Base-by-base conservation (phyloP, 2,329 filamentous ascomycete species). In the Coniella lustricola region DNA sequence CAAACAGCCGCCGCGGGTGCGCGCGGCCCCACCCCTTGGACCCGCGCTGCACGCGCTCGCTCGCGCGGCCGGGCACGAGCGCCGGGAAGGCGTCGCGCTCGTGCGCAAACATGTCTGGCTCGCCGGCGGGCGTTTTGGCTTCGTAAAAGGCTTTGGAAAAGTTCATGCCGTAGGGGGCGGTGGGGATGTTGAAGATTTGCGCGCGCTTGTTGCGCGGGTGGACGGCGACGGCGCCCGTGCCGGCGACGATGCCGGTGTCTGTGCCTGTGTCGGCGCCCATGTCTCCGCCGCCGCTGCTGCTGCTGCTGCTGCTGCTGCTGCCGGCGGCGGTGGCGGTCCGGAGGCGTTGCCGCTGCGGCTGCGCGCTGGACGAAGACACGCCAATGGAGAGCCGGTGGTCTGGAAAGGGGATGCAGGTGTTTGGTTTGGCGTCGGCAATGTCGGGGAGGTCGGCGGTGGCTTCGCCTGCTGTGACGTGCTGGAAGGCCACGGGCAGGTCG, bases 341-440 rank as follows among this genome's bases (percentile, higher is more conserved):
- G 2, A 34, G 29, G 7, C 3, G 16, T 9, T 13, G 8, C 3
- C 8, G 7, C 7, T 40, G 17, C 7, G n/a, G 42, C 32, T 31
- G 18, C 16, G 46, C 14, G 10, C 45, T 49, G 10, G 25, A 29
- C 8, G 58, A 56, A 2, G 72, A 71, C 3, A 74, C 57, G 4
- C 71, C 62, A 3, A 64, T 35, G n/a, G 67, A 60, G 0, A 74
- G 60, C 0, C 84, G 72, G 58, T 93, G 87, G 57, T 91, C 85
- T 0, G 87, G 87, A 50, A 74, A 80, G 0, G 66, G 58, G 1
- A 85, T 71, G 55, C 85, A 90, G 1, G 76, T 73, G 29, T 82
- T 77, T 0, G 76, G 66, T 32, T 78, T 77, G 0, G 70, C 76
- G 53, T 88, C 84, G 10, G 74, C 69, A 3, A 91, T 76, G 0